phyloP scores from a whole-genome alignment of 805 yeast species.

The Metschnikowia sp. region DNA sequence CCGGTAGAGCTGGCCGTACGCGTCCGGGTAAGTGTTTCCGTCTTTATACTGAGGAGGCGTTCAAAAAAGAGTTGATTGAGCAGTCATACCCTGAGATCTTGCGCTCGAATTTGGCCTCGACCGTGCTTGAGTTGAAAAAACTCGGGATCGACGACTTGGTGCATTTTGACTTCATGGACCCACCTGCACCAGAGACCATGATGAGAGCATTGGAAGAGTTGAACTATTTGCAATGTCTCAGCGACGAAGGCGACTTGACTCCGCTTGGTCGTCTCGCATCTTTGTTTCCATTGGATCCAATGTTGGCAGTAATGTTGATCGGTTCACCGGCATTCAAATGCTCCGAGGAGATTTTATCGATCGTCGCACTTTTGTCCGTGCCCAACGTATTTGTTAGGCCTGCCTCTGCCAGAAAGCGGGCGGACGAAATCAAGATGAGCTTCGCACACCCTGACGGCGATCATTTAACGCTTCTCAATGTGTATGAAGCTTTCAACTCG shows the following conservation, averaged over 20 bases:
- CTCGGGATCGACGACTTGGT: constrained; percentile 94
- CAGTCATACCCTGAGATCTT: constrained; percentile 96
- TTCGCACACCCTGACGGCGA: constrained; percentile 96
- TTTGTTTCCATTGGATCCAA: constrained; percentile 92
- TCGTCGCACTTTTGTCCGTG: constrained; percentile 87
- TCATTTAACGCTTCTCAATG: constrained; percentile 86
- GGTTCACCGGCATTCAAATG: constrained; percentile 83
- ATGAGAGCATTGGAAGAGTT: constrained; percentile 97
- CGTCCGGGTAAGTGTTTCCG: constrained; percentile 98
- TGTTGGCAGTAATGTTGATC: constrained; percentile 88
- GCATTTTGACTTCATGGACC: constrained; percentile 98
- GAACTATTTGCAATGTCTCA: constrained; percentile 83
- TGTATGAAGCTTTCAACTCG: constrained; percentile 75
- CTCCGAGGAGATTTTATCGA: constrained; percentile 82
- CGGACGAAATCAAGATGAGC: constrained; percentile 82
- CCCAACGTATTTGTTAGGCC: constrained; percentile 96
- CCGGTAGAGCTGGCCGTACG: constrained; percentile 99
- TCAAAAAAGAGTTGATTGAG: constrained; percentile 87
- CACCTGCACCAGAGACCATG: constrained; percentile 99
- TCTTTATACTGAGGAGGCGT: constrained; percentile 94
- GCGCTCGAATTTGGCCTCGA: constrained; percentile 84
- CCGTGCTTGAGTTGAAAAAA: constrained; percentile 89
- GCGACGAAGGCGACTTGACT: constrained; percentile 89
- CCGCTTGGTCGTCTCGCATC: constrained; percentile 87
- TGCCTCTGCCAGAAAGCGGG: constrained; percentile 76